These are phyloP conservation scores for Silybum marianum DNA, from an alignment of 129 eudicot species.

Conservation along the genomic window DNA sequence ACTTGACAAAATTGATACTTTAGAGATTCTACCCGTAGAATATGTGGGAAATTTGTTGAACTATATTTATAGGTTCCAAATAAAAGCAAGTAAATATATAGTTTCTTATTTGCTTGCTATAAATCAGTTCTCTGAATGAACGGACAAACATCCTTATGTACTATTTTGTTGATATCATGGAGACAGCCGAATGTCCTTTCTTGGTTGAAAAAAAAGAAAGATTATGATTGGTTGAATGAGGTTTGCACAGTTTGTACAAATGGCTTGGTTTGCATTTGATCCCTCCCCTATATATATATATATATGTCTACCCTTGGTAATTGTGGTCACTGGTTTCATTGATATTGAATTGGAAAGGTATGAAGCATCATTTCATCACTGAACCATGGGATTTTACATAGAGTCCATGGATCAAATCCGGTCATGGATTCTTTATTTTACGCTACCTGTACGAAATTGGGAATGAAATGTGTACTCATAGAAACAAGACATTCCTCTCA, in stretches of 20 bases:
- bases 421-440: neutral
- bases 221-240: no score
- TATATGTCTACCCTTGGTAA: constrained; percentile 2
- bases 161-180: constrained; percentile 12
- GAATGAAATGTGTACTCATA: constrained; percentile 12
- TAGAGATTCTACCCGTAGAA: constrained; percentile 8
- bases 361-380: neutral
- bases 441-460: neutral
- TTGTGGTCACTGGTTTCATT: constrained; percentile 1
- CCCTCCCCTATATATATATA: no score
- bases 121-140: neutral
- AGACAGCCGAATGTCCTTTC: neutral
- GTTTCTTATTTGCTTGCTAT: neutral
- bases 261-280: no score
- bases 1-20: constrained; percentile 21
- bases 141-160: constrained; percentile 1
- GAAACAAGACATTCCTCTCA: constrained; percentile 3
- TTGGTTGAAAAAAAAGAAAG: neutral
- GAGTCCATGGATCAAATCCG: constrained; percentile 1
- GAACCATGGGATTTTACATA: constrained; percentile 1
- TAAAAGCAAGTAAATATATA: neutral
- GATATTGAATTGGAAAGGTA: neutral
- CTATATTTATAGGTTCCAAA: neutral
- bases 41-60: constrained; percentile 8
- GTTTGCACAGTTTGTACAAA: no score